Conservation (phyloP, 768 basidiomycete genomes). For the Phallus indusiatus region DNA sequence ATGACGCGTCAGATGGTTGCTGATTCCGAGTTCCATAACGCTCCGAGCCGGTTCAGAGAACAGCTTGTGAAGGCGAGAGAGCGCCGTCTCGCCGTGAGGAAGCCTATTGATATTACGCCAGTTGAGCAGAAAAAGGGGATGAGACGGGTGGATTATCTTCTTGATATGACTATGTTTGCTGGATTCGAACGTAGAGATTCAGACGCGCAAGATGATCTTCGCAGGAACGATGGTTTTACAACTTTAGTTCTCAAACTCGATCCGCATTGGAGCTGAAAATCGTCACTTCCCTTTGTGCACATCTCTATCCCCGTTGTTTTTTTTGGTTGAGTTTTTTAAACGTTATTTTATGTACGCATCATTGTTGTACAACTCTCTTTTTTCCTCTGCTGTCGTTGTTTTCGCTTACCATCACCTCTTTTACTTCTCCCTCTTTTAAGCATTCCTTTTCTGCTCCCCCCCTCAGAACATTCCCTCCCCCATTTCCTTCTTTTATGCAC, state of each 20-base stretch:
- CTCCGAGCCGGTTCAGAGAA: constrained; percentile 15
- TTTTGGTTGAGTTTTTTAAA: no score
- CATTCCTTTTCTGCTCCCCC: no score
- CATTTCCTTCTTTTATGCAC: not conserved
- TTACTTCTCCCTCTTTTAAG: no score
- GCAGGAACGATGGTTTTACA: not conserved
- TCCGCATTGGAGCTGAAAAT: not conserved
- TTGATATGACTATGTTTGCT: constrained; percentile 43
- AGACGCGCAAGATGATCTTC: not conserved
- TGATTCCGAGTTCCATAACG: constrained; percentile 31
- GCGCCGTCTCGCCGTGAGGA: constrained; percentile 39
- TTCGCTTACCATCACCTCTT: no score
- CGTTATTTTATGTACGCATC: no score
- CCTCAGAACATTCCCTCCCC: not conserved
- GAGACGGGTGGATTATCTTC: constrained; percentile 46
- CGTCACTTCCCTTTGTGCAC: not conserved
- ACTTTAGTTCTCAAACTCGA: not conserved
- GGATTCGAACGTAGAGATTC: constrained; percentile 18
- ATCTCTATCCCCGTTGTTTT: not conserved
- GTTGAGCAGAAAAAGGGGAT: constrained; percentile 38
- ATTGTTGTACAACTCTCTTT: no score
- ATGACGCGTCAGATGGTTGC: constrained; percentile 37
- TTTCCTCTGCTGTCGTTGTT: no score
- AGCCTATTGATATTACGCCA: constrained; percentile 32
- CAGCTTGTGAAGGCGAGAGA: constrained; percentile 25